Base-by-base conservation (phyloP, 2,329 filamentous ascomycete species). In the Aspergillus hortae region DNA sequence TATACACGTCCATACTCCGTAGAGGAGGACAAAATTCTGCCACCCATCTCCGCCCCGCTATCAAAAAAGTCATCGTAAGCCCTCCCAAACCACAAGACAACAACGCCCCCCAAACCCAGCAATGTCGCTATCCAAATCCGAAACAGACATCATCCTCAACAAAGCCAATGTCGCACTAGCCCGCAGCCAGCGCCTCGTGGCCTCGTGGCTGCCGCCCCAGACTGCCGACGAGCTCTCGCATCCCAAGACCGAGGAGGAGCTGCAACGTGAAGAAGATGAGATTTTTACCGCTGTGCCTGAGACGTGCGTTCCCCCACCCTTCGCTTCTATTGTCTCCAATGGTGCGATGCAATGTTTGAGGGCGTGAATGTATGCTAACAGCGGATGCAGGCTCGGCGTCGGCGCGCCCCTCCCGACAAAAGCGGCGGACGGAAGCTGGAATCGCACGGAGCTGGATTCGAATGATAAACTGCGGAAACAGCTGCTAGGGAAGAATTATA, bases 141-240 rank as follows among this genome's bases (percentile, higher is more conserved):
- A 80, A 52, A 77, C 77, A 40, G 81, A 84, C 56, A 70, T 83
- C 36, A 75, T 84, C 45, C 74, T 79, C 48, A 83, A 83, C 59
- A 72, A 74, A 48, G 72, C 79, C 30, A 80, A 76, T 55, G 74
- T 84, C 44, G 74, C 75, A 3, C 68, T 82, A 9, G 79, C 81
- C 6, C 77, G 78, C 49, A 77, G 75, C 46, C 79, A 82, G 57
- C 75, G 75, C 32, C 68, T 82, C 15, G 70, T 85, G 53, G 74
- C 78, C 46, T 83, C 81, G 57, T 80, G 80, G 78, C 75, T 85
- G 27, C 79, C 79, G 11, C 66, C 77, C n/a, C 71, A 69, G 51
- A 65, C 73, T 5, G 51, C 66, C n/a, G 66, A 71, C 19, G 72
- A 75, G 44, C 57, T 65, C 45, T 58, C 65, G 48, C 63, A 69